phyloP scores from a whole-genome alignment of 2,329 filamentous ascomycete genomes.

The Xylaria sp. region DNA sequence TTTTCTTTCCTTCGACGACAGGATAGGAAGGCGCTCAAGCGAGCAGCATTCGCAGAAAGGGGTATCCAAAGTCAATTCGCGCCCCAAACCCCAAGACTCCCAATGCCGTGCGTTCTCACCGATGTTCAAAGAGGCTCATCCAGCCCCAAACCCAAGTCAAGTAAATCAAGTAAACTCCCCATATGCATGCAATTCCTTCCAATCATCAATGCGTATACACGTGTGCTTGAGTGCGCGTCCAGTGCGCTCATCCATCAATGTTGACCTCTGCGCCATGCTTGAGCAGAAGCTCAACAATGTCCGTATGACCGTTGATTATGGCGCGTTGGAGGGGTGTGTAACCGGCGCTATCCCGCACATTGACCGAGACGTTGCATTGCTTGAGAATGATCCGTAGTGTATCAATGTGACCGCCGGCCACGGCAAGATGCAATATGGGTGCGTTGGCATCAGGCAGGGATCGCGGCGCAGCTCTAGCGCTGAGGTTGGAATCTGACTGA shows the following conservation, averaged over 20 bases:
- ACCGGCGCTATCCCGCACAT: slow-evolving; percentile 41
- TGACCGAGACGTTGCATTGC: slow-evolving; percentile 42
- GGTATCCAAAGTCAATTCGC: slow-evolving; percentile 41
- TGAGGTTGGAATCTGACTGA: slow-evolving; percentile 34
- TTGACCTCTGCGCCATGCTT: slow-evolving; percentile 42
- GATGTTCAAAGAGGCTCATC: slow-evolving; percentile 16
- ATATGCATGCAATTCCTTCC: slow-evolving; percentile 36
- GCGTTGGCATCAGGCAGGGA: slow-evolving; percentile 41
- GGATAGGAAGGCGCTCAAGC: slow-evolving; percentile 38
- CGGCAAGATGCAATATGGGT: slow-evolving; percentile 43
- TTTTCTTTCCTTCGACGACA: slow-evolving; percentile 22
- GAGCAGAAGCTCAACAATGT: slow-evolving; percentile 43
- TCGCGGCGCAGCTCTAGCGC: slow-evolving; percentile 35
- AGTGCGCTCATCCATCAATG: slow-evolving; percentile 34
- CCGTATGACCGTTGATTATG: slow-evolving; percentile 44
- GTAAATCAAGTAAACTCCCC: slow-evolving; percentile 35
- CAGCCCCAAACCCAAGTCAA: slow-evolving; percentile 24
- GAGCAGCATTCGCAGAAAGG: slow-evolving; percentile 34
- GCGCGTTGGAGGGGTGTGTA: slow-evolving; percentile 44
- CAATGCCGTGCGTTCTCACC: slow-evolving; percentile 13
- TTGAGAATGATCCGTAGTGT: slow-evolving; percentile 44
- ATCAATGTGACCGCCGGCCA: slow-evolving; percentile 43
- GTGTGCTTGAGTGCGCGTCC: slow-evolving; percentile 18
- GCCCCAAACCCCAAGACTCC: slow-evolving; percentile 32
- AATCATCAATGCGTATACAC: slow-evolving; percentile 36